Evolutionary conservation across 139 green algal species (phyloP).

Genomic region (Chlorella sorokiniana): DNA sequence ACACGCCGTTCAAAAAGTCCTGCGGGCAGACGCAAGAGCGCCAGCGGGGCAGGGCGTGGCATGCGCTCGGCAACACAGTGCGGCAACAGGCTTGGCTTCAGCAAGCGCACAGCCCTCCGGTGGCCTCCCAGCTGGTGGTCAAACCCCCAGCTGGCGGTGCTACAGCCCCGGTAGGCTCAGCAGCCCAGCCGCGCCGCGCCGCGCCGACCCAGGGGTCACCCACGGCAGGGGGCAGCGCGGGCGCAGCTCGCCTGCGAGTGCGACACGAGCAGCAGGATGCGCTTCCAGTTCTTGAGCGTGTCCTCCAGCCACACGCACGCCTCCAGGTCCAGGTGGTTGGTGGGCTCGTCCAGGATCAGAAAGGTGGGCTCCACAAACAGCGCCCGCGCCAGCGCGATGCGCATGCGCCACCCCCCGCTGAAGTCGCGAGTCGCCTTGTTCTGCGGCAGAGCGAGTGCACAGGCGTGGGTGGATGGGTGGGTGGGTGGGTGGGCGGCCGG

Average conservation of each 20-base stretch:
- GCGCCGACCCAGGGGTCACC: too few species aligned
- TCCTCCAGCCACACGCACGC: conserved; percentile 98
- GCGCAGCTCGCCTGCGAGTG: conserved; percentile 62
- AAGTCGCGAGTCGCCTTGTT: conserved; percentile 88
- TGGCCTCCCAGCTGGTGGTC: too few species aligned
- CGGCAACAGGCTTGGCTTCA: neutral
- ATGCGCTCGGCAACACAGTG: neutral
- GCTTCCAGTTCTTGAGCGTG: conserved; percentile 89
- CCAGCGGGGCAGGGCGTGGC: neutral
- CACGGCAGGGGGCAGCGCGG: neutral
- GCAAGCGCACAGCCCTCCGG: too few species aligned
- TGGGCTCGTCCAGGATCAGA: conserved; percentile 85
- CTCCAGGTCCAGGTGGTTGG: conserved; percentile 67
- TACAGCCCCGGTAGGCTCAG: too few species aligned
- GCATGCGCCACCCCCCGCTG: conserved; percentile 95
- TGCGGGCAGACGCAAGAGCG: conserved; percentile 40
- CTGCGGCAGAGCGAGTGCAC: neutral
- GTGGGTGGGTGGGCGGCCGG: neutral
- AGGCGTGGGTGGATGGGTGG: neutral
- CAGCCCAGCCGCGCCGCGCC: too few species aligned
- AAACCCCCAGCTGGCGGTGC: too few species aligned
- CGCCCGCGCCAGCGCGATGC: conserved; percentile 90
- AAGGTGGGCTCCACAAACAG: conserved; percentile 92
- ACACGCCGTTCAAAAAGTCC: conserved; percentile 98
- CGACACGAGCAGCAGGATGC: conserved; percentile 89